Evolutionary conservation across 331 rosid species (phyloP), one percentile per base, ranked within the genome.

Genomic region (Quercus tomentella): DNA sequence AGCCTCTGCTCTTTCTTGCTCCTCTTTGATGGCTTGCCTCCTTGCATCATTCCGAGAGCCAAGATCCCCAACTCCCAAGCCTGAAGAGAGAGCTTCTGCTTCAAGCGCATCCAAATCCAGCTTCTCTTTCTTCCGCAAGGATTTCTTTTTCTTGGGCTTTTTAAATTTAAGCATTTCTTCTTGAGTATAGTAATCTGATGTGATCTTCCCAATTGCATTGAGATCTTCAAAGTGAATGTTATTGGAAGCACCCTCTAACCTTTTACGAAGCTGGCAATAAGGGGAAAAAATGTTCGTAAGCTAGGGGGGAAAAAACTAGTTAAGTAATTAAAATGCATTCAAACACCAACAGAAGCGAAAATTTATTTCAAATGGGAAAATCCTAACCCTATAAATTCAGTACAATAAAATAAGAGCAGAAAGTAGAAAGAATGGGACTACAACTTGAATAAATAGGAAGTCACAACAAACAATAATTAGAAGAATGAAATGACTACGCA

Each of bases 131-230:
- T 91, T 95, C 68, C 97, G 91, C 78, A 95, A 83, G 82, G 98
- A 82, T 79, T 95, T 95, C 83, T 91, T 95, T 89, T 95, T 95
- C 89, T 90, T 93, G 74, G 99, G 98, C 88, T 93, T 95, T 86
- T 90, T 93, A 74, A 91, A 89, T 62, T 87, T 73, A 75, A 87
- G 93, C 97, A 91, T 95, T 87, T 95, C 99, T 82, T 91, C 97
- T 20, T 90, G 90, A 74, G 97, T 91, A 82, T 82, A 93, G 82
- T 84, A 95, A 79, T 95, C 98, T 31, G 97, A 92, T 43, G 94
- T 68, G 74, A 79, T 79, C 84, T 89, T 90, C 71, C 90, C 96
- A 54, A 89, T 77, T 54, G 89, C 80, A 76, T 84, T 91, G 72
- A 93, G 93, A 86, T 93, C 96, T 81, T 93, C 94, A 79, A 83